These are phyloP conservation scores for Zizania palustris DNA, from an alignment of 202 grass and related monocot genomes.

Conservation along the genomic window DNA sequence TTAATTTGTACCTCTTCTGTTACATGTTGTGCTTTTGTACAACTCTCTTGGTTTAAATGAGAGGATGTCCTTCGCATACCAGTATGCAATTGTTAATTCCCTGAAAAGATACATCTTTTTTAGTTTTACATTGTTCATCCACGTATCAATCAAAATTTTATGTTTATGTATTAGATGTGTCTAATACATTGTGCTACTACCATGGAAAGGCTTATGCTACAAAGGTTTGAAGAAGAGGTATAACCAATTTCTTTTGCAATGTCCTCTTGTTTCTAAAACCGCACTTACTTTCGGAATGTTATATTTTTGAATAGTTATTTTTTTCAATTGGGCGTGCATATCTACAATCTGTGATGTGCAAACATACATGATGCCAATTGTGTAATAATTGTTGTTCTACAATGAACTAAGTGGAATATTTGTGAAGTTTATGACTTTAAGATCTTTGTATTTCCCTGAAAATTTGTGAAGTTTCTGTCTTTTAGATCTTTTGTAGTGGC, in stretches of 20 bases:
- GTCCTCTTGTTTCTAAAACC: not conserved
- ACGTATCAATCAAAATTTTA: constrained; percentile 10
- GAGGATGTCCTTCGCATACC: constrained; percentile 80
- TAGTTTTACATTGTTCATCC: constrained; percentile 1
- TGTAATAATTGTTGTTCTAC: not conserved
- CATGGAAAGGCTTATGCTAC: constrained; percentile 58
- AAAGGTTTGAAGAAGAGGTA: constrained; percentile 99
- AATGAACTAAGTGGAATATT: too few relatives aligned
- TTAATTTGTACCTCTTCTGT: constrained; percentile 36
- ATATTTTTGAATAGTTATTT: not conserved
- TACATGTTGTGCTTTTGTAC: constrained; percentile 82
- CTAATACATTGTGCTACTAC: constrained; percentile 1
- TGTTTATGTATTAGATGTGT: not conserved
- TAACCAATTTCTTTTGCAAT: constrained; percentile 11
- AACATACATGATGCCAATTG: not conserved
- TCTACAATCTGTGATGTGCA: not conserved
- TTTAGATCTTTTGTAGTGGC: too few relatives aligned
- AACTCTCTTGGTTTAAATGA: constrained; percentile 92
- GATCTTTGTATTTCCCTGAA: too few relatives aligned
- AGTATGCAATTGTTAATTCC: constrained; percentile 53
- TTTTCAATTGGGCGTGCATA: not conserved
- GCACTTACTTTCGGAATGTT: not conserved
- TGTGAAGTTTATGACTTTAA: too few relatives aligned
- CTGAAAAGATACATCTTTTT: constrained; percentile 10
- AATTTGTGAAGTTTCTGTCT: too few relatives aligned